A percentile compares a stretch with the other conserved stretches of the same genome.
Evolutionary conservation across 768 basidiomycete genomes (phyloP).

Genomic region (Tephrocybe rancida): DNA sequence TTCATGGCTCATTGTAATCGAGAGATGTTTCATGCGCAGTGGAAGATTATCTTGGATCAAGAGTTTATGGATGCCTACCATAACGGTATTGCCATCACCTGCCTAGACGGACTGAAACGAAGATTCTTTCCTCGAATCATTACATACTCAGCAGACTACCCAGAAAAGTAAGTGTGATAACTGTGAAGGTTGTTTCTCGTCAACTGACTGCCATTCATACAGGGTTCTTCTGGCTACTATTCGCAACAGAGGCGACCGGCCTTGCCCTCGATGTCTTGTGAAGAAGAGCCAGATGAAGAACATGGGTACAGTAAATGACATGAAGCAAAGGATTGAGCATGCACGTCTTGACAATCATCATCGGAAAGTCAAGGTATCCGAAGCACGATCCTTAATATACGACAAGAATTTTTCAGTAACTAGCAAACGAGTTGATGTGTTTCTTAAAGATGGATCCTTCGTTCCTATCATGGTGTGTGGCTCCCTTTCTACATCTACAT

Average conservation of each 20-base stretch:
- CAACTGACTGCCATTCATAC: too few relatives aligned
- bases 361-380: conserved; percentile 9
- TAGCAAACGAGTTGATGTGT: conserved; percentile 22
- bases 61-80: conserved; percentile 26
- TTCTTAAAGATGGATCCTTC: conserved; percentile 28
- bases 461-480: conserved; percentile 31
- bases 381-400: conserved; percentile 27
- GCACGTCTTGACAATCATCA: conserved; percentile 7
- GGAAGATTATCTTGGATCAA: conserved; percentile 23
- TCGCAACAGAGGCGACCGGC: conserved; percentile 17
- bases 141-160: conserved; percentile 33
- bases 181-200: too few relatives aligned
- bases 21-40: conserved; percentile 28
- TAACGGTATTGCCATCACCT: conserved; percentile 23
- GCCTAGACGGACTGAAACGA: conserved; percentile 21
- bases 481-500: neutral
- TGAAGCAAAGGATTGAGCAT: neutral
- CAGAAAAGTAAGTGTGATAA: conserved; percentile 25
- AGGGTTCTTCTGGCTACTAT: conserved; percentile 24
- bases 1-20: conserved; percentile 22
- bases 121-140: conserved; percentile 28
- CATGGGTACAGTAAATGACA: conserved; percentile 11
- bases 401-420: conserved; percentile 25
- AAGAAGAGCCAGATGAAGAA: conserved; percentile 4
- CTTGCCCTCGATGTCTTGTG: conserved; percentile 21